Evolutionary conservation across 306 rosid species (phyloP), one percentile per base, ranked within the genome.

Genomic region (Inga laurina): DNA sequence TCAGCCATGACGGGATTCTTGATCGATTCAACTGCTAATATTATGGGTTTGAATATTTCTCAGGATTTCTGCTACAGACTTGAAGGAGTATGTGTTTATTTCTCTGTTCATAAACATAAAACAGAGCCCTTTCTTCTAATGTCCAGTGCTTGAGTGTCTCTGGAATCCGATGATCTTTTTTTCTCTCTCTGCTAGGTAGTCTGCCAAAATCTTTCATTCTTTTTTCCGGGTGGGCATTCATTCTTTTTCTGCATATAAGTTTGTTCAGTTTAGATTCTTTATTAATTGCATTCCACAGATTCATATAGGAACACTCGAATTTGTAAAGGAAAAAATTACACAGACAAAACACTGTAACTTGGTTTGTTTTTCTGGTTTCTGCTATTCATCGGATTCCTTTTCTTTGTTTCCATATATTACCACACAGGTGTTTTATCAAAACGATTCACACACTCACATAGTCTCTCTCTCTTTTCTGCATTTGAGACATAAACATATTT

Each of bases 131-230:
- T 87, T 44, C 83, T 79, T 44, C 83, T 81, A 74, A 92, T 97
- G 98, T 84, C 86, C 82, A 72, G 80, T 69, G 78, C 85, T 87
- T 97, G 94, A 92, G 82, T 76, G 41, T 85, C 88, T 85, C 41
- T 15, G 98, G 99, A 94, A 97, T 97, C 98, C 99, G 98, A 97
- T 97, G 99, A 97, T 91, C 82, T 76, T 89, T 79, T 90, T 89
- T 57, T 19, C 62, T 54, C 52, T 49, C 68, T 90, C 75, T 90
- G 86, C 72, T 90, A 87, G 94, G 87, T 10, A 59, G 41, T 44
- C 39, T 73, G 24, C 37, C 37, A 56, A 57, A 43, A 95, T 93
- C 97, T 97, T 97, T 94, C 86, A 85, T 96, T 96, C 92, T 85
- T 52, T 16, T 86, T 76, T 76, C 82, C 81, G 90, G 90, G 88